A percentile compares a stretch with the other conserved stretches of the same genome.
phyloP scores from a whole-genome alignment of 208 protist genomes.

The Wallacemonas sp. region DNA sequence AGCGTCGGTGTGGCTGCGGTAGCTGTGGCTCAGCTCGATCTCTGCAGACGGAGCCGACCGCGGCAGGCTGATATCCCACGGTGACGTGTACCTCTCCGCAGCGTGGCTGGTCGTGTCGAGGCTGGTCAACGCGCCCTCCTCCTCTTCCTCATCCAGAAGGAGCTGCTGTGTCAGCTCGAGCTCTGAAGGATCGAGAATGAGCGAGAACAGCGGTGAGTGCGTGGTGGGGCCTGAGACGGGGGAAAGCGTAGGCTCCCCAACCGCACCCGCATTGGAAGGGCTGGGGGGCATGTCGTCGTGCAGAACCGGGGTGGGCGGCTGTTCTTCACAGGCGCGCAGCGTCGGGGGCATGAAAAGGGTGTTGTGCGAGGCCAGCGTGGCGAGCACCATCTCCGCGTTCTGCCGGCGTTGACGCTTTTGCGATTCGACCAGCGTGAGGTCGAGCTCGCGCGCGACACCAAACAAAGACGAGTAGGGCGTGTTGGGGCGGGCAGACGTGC shows the following conservation, averaged over 20 bases:
- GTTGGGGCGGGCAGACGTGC: neutral
- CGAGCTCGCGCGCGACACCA: conserved; percentile 36
- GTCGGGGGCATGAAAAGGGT: conserved; percentile 40
- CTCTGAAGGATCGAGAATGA: conserved; percentile 13
- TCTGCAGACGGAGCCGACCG: neutral
- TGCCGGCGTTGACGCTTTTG: conserved; percentile 32
- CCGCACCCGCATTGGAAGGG: neutral
- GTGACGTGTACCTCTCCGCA: conserved; percentile 13
- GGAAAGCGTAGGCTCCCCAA: neutral
- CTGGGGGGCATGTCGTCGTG: neutral
- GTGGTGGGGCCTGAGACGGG: conserved; percentile 19
- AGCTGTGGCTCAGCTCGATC: neutral
- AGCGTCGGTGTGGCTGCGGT: neutral
- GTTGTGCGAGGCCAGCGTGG: conserved; percentile 24
- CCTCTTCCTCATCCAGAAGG: conserved; percentile 11
- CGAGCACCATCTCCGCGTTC: conserved; percentile 33
- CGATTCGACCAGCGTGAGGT: conserved; percentile 32
- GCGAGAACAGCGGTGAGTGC: conserved; percentile 26
- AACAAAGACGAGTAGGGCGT: conserved; percentile 10
- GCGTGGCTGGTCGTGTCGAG: conserved; percentile 15
- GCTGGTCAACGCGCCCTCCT: conserved; percentile 18
- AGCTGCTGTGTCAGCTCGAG: conserved; percentile 20
- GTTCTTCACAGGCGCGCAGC: conserved; percentile 11
- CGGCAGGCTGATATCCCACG: conserved; percentile 9
- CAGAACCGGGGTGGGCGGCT: conserved; percentile 10